Evolutionary conservation across 2,329 filamentous ascomycete genomes (phyloP).

Genomic region (Ophiostoma himal-ulmi): DNA sequence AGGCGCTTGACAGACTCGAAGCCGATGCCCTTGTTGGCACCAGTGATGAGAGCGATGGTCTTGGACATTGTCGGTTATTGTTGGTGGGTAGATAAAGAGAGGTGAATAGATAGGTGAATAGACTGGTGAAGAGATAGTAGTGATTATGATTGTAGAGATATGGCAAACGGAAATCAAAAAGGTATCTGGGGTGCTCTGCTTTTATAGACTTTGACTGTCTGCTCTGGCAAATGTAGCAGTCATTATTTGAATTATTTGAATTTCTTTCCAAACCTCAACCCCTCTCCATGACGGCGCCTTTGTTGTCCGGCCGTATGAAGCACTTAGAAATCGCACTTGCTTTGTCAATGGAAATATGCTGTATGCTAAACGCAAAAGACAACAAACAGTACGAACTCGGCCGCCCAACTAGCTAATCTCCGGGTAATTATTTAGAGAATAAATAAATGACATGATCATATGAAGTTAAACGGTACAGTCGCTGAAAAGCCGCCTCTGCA

Average conservation of each 20-base stretch:
- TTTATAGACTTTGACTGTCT: neutral
- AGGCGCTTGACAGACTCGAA: conserved; percentile 39
- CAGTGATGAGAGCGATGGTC: conserved; percentile 35
- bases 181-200: neutral
- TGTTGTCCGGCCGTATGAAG: neutral
- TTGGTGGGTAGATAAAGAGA: no score
- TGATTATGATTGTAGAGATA: neutral
- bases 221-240: neutral
- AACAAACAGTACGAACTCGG: neutral
- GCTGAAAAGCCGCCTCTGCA: no score
- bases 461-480: no score
- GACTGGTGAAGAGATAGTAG: neutral
- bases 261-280: neutral
- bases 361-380: neutral
- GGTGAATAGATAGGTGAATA: no score
- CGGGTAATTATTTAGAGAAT: no score
- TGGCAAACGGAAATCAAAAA: neutral
- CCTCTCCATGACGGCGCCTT: neutral
- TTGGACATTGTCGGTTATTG: conserved; percentile 15
- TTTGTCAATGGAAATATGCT: neutral
- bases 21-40: conserved; percentile 41
- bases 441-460: neutral
- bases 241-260: no score
- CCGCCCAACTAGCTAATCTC: neutral
- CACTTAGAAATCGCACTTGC: neutral